These are phyloP conservation scores for Creolimax fragrantissima DNA, from an alignment of 78 protist genomes.

Conservation along the genomic window DNA sequence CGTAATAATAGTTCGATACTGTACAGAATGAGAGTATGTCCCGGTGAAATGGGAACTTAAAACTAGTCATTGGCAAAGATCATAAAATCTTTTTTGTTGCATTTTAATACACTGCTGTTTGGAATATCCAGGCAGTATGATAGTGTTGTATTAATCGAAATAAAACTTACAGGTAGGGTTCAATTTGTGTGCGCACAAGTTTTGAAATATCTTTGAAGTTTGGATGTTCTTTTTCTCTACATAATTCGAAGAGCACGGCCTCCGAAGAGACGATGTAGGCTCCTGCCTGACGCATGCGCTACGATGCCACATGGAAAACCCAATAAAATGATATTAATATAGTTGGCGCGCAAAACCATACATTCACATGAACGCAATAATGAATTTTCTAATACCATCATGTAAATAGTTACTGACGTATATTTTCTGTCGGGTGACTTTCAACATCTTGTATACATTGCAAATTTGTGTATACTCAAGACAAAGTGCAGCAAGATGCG, in stretches of 20 bases:
- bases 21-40: background rate
- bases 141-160: background rate
- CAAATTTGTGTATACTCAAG: background rate
- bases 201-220: slow-evolving; percentile 20
- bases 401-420: background rate
- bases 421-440: background rate
- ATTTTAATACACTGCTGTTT: no score
- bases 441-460: background rate
- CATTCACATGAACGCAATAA: background rate
- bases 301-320: background rate
- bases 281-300: slow-evolving; percentile 48
- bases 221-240: slow-evolving; percentile 28
- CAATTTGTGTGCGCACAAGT: slow-evolving; percentile 6
- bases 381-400: background rate
- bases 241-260: slow-evolving; percentile 31
- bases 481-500: background rate
- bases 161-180: background rate
- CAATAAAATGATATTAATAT: background rate
- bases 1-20: background rate
- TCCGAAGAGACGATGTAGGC: slow-evolving; percentile 37
- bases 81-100: no score
- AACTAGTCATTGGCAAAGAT: background rate
- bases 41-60: background rate
- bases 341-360: background rate
- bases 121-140: background rate